A percentile compares a stretch with the other conserved stretches of the same genome.
Evolutionary conservation across 2,329 filamentous ascomycete genomes (phyloP).

Genomic region (Sclerotinia glacialis): DNA sequence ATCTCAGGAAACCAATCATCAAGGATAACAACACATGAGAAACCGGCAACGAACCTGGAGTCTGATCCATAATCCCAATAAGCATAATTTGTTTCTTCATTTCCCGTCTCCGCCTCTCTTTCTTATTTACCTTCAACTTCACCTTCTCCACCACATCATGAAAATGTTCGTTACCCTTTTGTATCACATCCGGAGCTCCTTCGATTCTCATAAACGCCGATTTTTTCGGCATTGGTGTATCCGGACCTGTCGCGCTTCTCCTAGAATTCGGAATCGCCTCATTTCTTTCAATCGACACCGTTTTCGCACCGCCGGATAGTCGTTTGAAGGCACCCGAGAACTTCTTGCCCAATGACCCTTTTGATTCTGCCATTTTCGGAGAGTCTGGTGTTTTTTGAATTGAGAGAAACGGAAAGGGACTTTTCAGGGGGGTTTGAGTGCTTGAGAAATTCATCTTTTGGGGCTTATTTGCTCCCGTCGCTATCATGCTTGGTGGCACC

Average conservation of each 20-base stretch:
- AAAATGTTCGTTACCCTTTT: conserved; percentile 27
- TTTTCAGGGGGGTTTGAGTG: conserved; percentile 28
- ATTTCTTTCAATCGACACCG: background rate
- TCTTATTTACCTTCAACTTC: conserved; percentile 26
- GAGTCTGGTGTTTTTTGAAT: conserved; percentile 15
- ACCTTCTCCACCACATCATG: conserved; percentile 28
- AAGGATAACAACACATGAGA: background rate
- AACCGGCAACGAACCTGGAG: conserved; percentile 28
- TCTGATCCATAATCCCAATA: conserved; percentile 32
- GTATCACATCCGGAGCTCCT: conserved; percentile 20
- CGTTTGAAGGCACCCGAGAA: conserved; percentile 27
- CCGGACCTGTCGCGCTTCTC: conserved; percentile 26
- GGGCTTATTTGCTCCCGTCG: background rate
- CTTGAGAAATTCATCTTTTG: conserved; percentile 22
- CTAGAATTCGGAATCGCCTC: conserved; percentile 22
- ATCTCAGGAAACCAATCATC: background rate
- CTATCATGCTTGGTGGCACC: background rate
- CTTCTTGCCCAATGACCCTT: conserved; percentile 10
- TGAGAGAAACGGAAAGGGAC: conserved; percentile 28
- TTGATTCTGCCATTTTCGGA: background rate
- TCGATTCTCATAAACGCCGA: conserved; percentile 25
- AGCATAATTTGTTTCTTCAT: conserved; percentile 34
- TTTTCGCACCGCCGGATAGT: conserved; percentile 17
- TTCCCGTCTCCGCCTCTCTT: conserved; percentile 31
- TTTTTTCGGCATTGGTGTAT: conserved; percentile 28